phyloP scores from a whole-genome alignment of 345 rosid genomes.

The Lenwebbia sp. region DNA sequence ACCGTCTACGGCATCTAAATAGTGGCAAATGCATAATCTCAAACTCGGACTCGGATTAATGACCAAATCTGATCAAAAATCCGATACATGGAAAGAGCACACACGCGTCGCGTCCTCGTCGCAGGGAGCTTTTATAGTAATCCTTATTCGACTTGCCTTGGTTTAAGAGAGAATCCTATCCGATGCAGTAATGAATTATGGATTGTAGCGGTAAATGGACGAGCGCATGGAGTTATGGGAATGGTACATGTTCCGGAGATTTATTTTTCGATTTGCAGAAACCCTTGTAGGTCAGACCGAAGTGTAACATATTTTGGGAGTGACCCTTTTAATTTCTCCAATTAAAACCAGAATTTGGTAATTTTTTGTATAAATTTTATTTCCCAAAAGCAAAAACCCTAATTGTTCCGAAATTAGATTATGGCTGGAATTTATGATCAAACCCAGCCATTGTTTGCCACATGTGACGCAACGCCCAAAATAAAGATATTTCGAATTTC shows the following conservation, averaged over 20 bases:
- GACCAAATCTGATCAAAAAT: not conserved
- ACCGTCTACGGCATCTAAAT: not conserved
- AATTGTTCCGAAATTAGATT: not conserved
- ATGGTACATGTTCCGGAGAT: not conserved
- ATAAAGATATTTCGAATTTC: too few relatives aligned
- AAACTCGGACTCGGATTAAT: not conserved
- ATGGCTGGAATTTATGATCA: not conserved
- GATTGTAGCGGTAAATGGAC: not conserved
- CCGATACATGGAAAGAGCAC: not conserved
- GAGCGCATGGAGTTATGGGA: not conserved
- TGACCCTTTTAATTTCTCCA: not conserved
- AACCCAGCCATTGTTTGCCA: not conserved
- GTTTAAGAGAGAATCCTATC: not conserved
- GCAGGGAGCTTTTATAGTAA: not conserved
- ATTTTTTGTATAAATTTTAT: not conserved
- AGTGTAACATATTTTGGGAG: not conserved
- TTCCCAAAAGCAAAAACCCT: not conserved
- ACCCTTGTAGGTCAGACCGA: not conserved
- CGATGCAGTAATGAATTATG: not conserved
- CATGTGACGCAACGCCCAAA: not conserved
- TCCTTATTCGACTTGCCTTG: not conserved
- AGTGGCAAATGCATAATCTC: not conserved
- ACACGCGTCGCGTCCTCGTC: not conserved
- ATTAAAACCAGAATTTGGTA: not conserved
- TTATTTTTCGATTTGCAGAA: not conserved